Conservation (phyloP, 257 asterid genomes). For the Capsicum pubescens region DNA sequence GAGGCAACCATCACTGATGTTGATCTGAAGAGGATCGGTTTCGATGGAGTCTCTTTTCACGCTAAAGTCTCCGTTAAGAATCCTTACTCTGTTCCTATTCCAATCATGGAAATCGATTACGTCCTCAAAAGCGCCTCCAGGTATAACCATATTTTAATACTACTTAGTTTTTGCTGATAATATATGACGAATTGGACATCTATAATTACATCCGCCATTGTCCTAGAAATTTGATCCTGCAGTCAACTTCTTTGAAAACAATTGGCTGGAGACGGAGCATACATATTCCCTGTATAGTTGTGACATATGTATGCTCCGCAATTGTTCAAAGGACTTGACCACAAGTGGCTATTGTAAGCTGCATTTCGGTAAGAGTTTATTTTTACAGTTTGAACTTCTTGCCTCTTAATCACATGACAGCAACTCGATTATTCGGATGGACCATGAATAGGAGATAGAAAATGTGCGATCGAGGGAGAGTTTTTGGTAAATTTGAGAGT, state of each 20-base stretch:
- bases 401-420: too few species aligned
- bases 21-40: conserved; percentile 63
- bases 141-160: conserved; percentile 18
- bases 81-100: conserved; percentile 64
- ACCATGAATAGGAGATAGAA: not conserved
- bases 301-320: not conserved
- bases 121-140: conserved; percentile 64
- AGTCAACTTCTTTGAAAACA: not conserved
- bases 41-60: conserved; percentile 56
- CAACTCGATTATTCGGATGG: too few species aligned
- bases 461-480: not conserved
- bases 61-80: conserved; percentile 61
- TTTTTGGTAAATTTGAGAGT: not conserved
- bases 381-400: too few species aligned
- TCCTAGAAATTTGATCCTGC: not conserved
- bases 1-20: conserved; percentile 71
- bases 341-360: too few species aligned
- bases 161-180: not conserved
- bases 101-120: conserved; percentile 67
- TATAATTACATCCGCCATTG: not conserved
- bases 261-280: not conserved
- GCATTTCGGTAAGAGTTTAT: too few species aligned
- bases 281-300: not conserved
- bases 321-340: too few species aligned
- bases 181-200: not conserved